phyloP scores from a whole-genome alignment of 495 filamentous ascomycete genomes.

The Tuber aestivum region DNA sequence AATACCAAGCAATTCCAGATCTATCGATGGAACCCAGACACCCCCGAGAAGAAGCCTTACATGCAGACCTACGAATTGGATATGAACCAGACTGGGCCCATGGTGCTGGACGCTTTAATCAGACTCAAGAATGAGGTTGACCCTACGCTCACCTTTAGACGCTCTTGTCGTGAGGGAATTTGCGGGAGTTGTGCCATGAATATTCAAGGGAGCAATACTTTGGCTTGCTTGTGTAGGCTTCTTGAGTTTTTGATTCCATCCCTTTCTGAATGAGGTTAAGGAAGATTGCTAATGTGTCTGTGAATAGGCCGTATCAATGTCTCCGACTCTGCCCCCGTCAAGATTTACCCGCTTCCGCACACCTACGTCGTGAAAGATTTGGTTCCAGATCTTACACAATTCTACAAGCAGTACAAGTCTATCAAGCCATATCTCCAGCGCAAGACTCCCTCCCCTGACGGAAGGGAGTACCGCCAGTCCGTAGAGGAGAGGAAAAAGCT shows the following conservation, averaged over 20 bases:
- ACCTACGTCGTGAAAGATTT: conserved; percentile 99
- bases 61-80: conserved; percentile 95
- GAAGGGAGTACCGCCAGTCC: conserved; percentile 82
- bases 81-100: conserved; percentile 96
- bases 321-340: conserved; percentile 69
- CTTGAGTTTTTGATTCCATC: conserved; percentile 4
- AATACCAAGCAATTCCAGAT: conserved; percentile 93
- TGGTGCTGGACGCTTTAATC: conserved; percentile 94
- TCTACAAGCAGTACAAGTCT: conserved; percentile 99
- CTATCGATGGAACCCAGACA: conserved; percentile 97
- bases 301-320: conserved; percentile 81
- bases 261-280: conserved; percentile 5
- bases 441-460: conserved; percentile 67
- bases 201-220: conserved; percentile 93
- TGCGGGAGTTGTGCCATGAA: conserved; percentile 99
- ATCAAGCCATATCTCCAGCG: conserved; percentile 98
- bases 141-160: conserved; percentile 89
- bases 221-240: conserved; percentile 92
- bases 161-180: conserved; percentile 95
- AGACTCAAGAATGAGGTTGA: conserved; percentile 99
- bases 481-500: conserved; percentile 90
- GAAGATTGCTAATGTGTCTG: conserved; percentile 13
- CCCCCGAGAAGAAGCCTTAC: conserved; percentile 78
- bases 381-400: conserved; percentile 91
- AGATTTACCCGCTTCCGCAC: conserved; percentile 97